Evolutionary conservation across 1,284 basidiomycete species (phyloP), one percentile per base, ranked within the genome.

Genomic region (Amylostereum areolatum): DNA sequence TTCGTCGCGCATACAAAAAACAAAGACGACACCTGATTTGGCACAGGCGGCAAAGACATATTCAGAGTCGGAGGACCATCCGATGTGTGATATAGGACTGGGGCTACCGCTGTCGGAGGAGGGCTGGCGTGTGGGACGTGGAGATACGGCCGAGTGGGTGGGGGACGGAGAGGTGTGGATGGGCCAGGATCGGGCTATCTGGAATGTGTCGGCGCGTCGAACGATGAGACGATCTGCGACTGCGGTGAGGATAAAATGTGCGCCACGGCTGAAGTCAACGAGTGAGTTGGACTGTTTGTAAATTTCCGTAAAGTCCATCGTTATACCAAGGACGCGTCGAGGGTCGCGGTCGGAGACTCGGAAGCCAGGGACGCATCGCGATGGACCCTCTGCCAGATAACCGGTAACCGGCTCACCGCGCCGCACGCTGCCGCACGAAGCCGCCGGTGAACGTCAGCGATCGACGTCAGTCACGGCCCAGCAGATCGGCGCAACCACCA

Each of bases 61-160:
- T 60, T 90, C 81, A 1, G 90, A 90, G 59, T 92, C 89, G 57
- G 77, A 79, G 8, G 89, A 90, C 90, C 91, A 95, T 4, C 76
- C 80, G 2, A 87, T 70, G 56, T 87, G 82, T 27, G 89, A 85
- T 59, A 94, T 83, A 36, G 51, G 49, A 50, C 46, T 46, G 11
- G 27, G 36, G 12, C 58, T 43, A 24, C 56, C 32, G 40, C 51
- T 35, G 41, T 52, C 52, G 29, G 52, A 31, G 11, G 53, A 39
- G 12, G 50, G 35, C 52, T 56, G 59, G 40, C 51, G 68, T 55
- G 50, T 48, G 30, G 57, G 52, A 4, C 57, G 49, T 18, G 53
- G 47, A 2, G 59, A 49, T 33, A 75, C 57, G 27, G 69, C 62
- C 18, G 60, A 53, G 8, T 69, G 64, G 9, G 78, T 75, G 8